Evolutionary conservation across 1,139 yeast genomes (phyloP), one percentile per base, ranked within the genome.

Genomic region (Kurtzmaniella quercitrusa): DNA sequence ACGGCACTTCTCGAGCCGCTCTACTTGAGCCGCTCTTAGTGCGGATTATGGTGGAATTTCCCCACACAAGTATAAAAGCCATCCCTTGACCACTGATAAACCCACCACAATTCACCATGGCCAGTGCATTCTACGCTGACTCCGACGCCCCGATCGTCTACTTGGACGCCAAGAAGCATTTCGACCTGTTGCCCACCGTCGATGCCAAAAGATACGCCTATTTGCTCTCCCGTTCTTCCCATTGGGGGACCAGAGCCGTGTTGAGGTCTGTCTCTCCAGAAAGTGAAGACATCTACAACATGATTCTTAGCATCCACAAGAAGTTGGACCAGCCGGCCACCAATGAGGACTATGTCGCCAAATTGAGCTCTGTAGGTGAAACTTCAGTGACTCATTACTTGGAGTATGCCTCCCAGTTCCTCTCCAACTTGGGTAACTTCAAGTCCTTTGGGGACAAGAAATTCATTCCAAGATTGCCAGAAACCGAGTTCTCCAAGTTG

Each of bases 401-500:
- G 59, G 94, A 87, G 58, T 89, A 87, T 55, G 81, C 89, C 8
- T 78, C 91, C 25, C 95, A 87, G 63, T 84, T 89, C 57, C 69
- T 89, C 55, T 73, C 84, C 42, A 89, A 89, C 62, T 72, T 85
- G 58, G 96, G 96, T 50, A 89, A 89, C 62, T 89, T 80, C 72
- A 88, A 87, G 66, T 84, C 94, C 1, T 89, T 89, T 64, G 96
- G 96, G 49, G 96, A 89, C 64, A 79, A 79, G 51, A 89, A 89
- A 64, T 88, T 88, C 58, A 73, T 89, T 51, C 96, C 96, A 34
- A 68, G 79, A 40, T 56, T 87, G 37, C 43, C 71, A 1, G 56
- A 53, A 36, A 75, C 64, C 1, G 71, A 73, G 3, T 82, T 88
- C 52, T 75, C 68, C 46, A 52, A 65, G 17, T 61, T 82, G 41